phyloP scores from a whole-genome alignment of 805 yeast genomes.

The Alloascoidea africana region DNA sequence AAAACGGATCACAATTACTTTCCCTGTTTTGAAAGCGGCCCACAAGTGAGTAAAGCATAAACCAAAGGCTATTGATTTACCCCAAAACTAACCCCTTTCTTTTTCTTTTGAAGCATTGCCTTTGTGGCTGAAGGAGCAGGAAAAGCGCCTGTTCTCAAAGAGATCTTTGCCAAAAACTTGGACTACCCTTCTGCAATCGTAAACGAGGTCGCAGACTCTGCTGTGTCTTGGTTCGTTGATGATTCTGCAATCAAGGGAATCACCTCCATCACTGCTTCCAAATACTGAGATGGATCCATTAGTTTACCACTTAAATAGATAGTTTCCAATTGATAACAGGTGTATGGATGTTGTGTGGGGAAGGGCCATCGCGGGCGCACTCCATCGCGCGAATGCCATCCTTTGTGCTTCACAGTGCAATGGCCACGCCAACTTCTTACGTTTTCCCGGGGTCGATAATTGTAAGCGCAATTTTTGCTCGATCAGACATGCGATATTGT shows the following conservation, averaged over 20 bases:
- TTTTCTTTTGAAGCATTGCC: conserved; percentile 26
- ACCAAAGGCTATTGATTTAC: no score
- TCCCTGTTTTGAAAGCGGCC: conserved; percentile 51
- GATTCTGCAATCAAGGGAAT: conserved; percentile 62
- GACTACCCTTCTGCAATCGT: conserved; percentile 64
- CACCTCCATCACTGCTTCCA: conserved; percentile 4
- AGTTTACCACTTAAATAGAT: no score
- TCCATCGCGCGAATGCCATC: no score
- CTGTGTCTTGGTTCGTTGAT: conserved; percentile 75
- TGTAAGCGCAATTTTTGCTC: no score
- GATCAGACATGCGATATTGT: no score
- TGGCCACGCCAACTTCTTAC: no score
- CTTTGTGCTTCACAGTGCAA: no score
- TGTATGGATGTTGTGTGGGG: no score
- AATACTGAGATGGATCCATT: neutral
- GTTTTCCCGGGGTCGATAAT: no score
- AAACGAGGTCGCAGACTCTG: conserved; percentile 34
- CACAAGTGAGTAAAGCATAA: conserved; percentile 9
- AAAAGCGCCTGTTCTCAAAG: conserved; percentile 56
- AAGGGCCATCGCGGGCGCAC: no score
- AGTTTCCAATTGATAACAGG: no score
- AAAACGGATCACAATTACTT: conserved; percentile 79
- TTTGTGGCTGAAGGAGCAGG: conserved; percentile 87
- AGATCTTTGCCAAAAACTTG: conserved; percentile 37
- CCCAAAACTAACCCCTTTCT: neutral